phyloP scores from a whole-genome alignment of 441 rosid species.

The Iberis amara region DNA sequence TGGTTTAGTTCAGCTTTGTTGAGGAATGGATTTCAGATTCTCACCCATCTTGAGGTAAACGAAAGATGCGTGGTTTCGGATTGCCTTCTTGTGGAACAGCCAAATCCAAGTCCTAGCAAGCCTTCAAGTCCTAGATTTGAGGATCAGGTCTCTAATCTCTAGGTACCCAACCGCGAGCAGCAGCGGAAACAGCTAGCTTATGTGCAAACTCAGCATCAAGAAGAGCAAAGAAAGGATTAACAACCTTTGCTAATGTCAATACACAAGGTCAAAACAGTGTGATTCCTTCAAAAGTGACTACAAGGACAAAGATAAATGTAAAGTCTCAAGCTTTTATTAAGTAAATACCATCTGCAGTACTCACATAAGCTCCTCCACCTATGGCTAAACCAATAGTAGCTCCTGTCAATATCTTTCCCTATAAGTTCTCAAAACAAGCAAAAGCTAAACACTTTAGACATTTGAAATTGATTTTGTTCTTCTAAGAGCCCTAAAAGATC shows the following conservation, averaged over 20 bases:
- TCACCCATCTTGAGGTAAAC: slow-evolving; percentile 77
- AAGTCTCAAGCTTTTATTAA: slow-evolving; percentile 16
- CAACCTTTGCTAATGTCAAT: slow-evolving; percentile 65
- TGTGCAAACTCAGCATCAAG: slow-evolving; percentile 92
- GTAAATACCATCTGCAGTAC: slow-evolving; percentile 87
- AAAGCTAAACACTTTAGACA: slow-evolving; percentile 13
- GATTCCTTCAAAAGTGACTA: slow-evolving; percentile 2
- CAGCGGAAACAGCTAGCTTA: slow-evolving; percentile 77
- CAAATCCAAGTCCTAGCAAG: slow-evolving; percentile 82
- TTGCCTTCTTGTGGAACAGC: slow-evolving; percentile 94
- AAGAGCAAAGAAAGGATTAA: slow-evolving; percentile 90
- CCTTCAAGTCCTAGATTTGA: slow-evolving; percentile 73
- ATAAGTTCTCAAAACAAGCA: slow-evolving; percentile 8
- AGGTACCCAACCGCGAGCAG: slow-evolving; percentile 96
- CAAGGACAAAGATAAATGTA: slow-evolving; percentile 6
- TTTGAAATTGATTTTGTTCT: neutral
- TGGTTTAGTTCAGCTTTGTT: slow-evolving; percentile 1
- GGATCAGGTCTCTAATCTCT: slow-evolving; percentile 90
- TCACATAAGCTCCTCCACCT: slow-evolving; percentile 91
- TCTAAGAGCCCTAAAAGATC: slow-evolving; percentile 1
- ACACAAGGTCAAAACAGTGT: slow-evolving; percentile 12
- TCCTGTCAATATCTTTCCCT: slow-evolving; percentile 84
- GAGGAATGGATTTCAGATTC: slow-evolving; percentile 21
- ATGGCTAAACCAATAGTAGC: slow-evolving; percentile 71
- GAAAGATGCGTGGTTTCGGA: slow-evolving; percentile 89